A percentile compares a stretch with the other conserved stretches of the same genome.
Conservation (phyloP, 306 rosid genomes). For the Prunus armeniaca region DNA sequence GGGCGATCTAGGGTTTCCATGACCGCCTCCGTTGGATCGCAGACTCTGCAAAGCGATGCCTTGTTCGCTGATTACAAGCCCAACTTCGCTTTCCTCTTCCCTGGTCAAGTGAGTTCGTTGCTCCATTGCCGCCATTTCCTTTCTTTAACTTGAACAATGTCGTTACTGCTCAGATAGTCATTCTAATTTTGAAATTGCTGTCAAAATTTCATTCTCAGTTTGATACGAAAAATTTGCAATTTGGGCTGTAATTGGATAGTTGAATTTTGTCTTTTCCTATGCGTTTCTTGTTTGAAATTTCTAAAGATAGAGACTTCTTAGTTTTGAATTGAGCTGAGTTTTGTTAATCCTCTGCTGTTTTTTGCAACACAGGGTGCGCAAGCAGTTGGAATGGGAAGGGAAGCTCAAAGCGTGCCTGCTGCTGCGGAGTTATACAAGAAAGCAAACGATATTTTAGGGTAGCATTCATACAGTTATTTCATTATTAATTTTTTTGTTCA, state of each 20-base stretch:
- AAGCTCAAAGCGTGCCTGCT: constrained; percentile 77
- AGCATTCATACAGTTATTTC: not conserved
- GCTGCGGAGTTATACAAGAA: constrained; percentile 68
- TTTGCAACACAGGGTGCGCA: constrained; percentile 75
- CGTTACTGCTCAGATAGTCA: not conserved
- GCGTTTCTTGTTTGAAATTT: not conserved
- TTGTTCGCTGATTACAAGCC: constrained; percentile 72
- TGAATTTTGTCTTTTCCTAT: not conserved
- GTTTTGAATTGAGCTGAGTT: constrained; percentile 6
- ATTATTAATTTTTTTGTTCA: not conserved
- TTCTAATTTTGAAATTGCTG: not conserved
- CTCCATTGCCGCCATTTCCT: not conserved
- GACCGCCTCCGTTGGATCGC: constrained; percentile 70
- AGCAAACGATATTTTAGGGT: constrained; percentile 88
- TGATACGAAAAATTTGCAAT: not conserved
- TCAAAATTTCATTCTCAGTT: not conserved
- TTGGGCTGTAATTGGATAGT: not conserved
- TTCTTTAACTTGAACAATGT: not conserved
- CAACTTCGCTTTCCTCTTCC: constrained; percentile 76
- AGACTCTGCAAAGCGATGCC: constrained; percentile 40
- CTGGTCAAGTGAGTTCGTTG: constrained; percentile 66
- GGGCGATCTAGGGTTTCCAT: constrained; percentile 72
- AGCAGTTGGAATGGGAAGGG: constrained; percentile 96
- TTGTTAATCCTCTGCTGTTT: not conserved
- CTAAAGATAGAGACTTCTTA: not conserved